Evolutionary conservation across 345 rosid species (phyloP).

Genomic region (Psidium guajava): DNA sequence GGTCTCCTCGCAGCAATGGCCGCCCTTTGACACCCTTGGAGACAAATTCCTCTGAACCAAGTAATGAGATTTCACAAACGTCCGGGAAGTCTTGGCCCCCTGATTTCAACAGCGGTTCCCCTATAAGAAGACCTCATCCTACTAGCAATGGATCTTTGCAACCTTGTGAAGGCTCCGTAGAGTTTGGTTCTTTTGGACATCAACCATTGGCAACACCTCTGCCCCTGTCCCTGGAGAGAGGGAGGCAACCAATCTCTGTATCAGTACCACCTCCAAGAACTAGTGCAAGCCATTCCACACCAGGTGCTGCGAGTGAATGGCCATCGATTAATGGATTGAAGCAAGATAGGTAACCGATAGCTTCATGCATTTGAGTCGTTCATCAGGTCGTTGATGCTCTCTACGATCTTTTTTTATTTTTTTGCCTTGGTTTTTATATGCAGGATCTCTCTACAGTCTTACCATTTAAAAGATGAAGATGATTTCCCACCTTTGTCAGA

Average conservation of each 20-base stretch:
- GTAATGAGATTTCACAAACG: constrained; percentile 20
- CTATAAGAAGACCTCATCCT: constrained; percentile 16
- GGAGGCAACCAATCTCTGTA: constrained; percentile 10
- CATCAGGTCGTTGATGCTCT: background rate
- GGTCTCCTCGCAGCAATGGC: constrained; percentile 56
- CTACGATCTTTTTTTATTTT: background rate
- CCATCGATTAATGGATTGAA: constrained; percentile 16
- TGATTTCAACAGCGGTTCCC: constrained; percentile 30
- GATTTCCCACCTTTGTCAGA: constrained; percentile 78
- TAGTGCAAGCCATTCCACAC: constrained; percentile 6
- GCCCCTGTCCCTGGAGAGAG: constrained; percentile 8
- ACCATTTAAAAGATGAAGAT: constrained; percentile 59
- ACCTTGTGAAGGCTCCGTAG: constrained; percentile 24
- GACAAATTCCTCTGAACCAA: constrained; percentile 31
- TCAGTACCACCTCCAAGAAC: constrained; percentile 11
- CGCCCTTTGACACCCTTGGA: constrained; percentile 20
- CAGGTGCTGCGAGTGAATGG: background rate
- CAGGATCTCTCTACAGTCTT: constrained; percentile 48
- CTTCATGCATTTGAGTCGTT: background rate
- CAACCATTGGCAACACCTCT: constrained; percentile 5
- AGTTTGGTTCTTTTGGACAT: constrained; percentile 31
- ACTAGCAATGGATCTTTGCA: constrained; percentile 35
- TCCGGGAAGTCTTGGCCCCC: constrained; percentile 27
- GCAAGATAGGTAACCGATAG: constrained; percentile 41
- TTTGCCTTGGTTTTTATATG: constrained; percentile 6